Percentiles rank a stretch among this genome's conserved stretches.
phyloP scores from a whole-genome alignment of 805 yeast genomes.

The Yamadazyma phyllophila region DNA sequence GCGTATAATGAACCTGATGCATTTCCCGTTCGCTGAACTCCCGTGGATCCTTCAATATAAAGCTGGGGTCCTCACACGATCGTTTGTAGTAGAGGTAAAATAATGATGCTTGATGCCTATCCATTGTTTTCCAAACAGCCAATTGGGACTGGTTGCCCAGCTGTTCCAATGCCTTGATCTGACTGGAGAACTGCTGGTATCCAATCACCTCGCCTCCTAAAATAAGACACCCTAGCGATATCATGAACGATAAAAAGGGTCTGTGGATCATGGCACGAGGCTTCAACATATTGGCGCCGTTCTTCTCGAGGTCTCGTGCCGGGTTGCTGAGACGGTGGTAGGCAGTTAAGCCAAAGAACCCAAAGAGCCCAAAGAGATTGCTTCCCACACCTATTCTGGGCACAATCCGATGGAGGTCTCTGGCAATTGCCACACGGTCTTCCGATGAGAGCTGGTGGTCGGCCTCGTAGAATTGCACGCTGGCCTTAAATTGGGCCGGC shows the following conservation, averaged over 20 bases:
- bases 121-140: slow-evolving; percentile 37
- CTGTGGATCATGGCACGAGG: slow-evolving; percentile 19
- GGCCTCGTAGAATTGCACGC: slow-evolving; percentile 40
- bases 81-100: slow-evolving; percentile 48
- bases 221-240: slow-evolving; percentile 29
- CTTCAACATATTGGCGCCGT: neutral
- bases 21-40: slow-evolving; percentile 21
- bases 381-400: slow-evolving; percentile 25
- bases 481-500: slow-evolving; percentile 36
- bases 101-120: slow-evolving; percentile 32
- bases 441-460: slow-evolving; percentile 30
- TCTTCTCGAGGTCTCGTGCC: neutral
- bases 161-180: slow-evolving; percentile 17
- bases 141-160: slow-evolving; percentile 16
- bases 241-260: slow-evolving; percentile 32
- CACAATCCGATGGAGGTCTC: slow-evolving; percentile 27
- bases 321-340: slow-evolving; percentile 16
- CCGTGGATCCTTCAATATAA: slow-evolving; percentile 56
- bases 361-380: slow-evolving; percentile 23
- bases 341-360: slow-evolving; percentile 31
- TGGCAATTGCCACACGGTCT: slow-evolving; percentile 31
- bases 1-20: slow-evolving; percentile 30
- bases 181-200: slow-evolving; percentile 21
- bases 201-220: slow-evolving; percentile 24
- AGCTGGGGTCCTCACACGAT: slow-evolving; percentile 50